Evolutionary conservation across 108 stramenopile species (phyloP), one percentile per base, ranked within the genome.

Genomic region (Nannochloropsis gaditana): DNA sequence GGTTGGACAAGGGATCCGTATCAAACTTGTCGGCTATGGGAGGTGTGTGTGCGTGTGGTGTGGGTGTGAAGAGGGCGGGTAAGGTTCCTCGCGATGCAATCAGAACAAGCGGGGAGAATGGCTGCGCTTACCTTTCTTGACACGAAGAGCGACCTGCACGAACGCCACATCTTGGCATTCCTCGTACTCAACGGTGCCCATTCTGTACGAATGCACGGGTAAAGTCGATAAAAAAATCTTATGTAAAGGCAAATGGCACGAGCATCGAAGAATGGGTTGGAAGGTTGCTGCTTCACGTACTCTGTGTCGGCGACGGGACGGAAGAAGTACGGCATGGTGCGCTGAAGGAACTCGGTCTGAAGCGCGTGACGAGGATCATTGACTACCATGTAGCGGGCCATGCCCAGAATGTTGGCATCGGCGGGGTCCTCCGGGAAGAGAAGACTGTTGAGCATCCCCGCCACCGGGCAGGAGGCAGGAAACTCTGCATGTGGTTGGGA

Each of bases 331-430:
- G 88, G 88, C 0, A 82, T 45, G 41, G 88, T 89, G 42, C 88
- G 82, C 50, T 89, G 88, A 47, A 89, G 43, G 85, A 89, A 89
- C 82, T 89, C 85, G 11, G 88, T 85, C 79, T 89, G 85, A 43
- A 89, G 88, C 44, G 82, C 82, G 85, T 89, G 88, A 8, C 88
- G 59, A n/a, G 59, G 59, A 73, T 73, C 59, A n/a, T 73, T 73
- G n/a, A n/a, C n/a, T n/a, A 73, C 59, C 59, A 73, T 15, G 59
- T n/a, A 73, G 4, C n/a, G 15, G 59, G 59, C 59, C 4, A 15
- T n/a, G 8, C 59, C 59, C 59, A 73, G n/a, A 2, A 73, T 6
- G 59, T 73, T 73, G 59, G 59, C 59, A 8, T 73, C 59, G 4
- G 59, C 59, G 59, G 59, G 59, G 59, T 73, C 59, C n/a, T 73